These are phyloP conservation scores for Neurospora sp. DNA, from an alignment of 495 filamentous ascomycete genomes.

Conservation along the genomic window DNA sequence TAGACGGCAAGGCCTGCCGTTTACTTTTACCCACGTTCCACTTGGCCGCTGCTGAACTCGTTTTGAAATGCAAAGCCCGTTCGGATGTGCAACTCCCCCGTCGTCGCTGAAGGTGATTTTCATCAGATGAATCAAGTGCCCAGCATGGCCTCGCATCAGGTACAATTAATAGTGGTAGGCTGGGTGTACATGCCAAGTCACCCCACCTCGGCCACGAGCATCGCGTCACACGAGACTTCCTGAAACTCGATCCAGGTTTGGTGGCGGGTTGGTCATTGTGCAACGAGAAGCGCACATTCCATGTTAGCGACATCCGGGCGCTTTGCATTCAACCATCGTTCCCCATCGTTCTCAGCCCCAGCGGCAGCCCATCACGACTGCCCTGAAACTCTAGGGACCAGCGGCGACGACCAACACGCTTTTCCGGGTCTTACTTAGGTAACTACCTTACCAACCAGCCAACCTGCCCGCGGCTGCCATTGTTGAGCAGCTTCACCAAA, in stretches of 20 bases:
- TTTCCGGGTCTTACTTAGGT: not conserved
- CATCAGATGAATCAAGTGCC: not conserved
- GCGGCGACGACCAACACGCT: not conserved
- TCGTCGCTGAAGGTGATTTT: not conserved
- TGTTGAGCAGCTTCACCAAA: not conserved
- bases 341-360: not conserved
- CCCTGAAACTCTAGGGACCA: not conserved
- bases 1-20: not conserved
- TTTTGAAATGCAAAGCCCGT: not conserved
- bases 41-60: not conserved
- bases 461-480: not conserved
- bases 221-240: not conserved
- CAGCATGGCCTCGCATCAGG: not conserved
- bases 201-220: not conserved
- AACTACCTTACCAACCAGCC: not conserved
- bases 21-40: not conserved
- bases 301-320: not conserved
- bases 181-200: not conserved
- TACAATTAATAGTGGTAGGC: not conserved
- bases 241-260: not conserved
- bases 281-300: not conserved
- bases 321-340: not conserved
- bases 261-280: not conserved
- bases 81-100: not conserved
- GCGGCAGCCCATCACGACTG: not conserved